Conservation (phyloP, 2,329 filamentous ascomycete genomes). For the Gnomoniopsis sp. region DNA sequence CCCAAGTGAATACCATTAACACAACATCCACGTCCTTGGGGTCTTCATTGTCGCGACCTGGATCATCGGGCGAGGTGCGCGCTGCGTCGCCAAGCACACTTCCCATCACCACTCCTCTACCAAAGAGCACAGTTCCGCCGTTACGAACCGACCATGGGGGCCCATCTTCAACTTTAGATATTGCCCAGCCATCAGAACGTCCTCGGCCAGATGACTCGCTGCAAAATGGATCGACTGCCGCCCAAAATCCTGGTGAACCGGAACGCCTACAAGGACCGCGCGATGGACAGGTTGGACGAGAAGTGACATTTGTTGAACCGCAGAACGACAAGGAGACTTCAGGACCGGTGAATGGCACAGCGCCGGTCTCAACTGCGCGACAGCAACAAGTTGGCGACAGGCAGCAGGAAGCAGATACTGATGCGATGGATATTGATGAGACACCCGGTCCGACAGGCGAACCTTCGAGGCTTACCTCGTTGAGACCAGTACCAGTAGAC, state of each 20-base stretch:
- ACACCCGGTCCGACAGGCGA: slow-evolving; percentile 27
- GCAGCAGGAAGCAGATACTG: slow-evolving; percentile 21
- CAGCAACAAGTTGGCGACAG: background rate
- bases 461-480: slow-evolving; percentile 25
- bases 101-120: background rate
- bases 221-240: background rate
- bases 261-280: background rate
- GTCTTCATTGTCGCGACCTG: background rate
- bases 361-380: background rate
- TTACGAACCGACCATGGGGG: background rate
- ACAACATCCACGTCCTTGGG: background rate
- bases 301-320: slow-evolving; percentile 12
- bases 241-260: background rate
- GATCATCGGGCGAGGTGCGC: background rate
- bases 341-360: background rate
- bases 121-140: background rate
- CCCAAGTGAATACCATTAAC: background rate
- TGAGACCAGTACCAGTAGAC: slow-evolving; percentile 34
- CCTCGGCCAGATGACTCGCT: background rate
- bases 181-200: background rate
- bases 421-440: slow-evolving; percentile 19
- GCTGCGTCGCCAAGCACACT: background rate
- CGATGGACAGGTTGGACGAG: slow-evolving; percentile 4
- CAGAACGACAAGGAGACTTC: background rate
- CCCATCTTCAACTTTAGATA: background rate